Percentiles rank a stretch among this genome's conserved stretches.
Evolutionary conservation across 2,329 filamentous ascomycete genomes (phyloP).

Genomic region (Claviceps sorghi): DNA sequence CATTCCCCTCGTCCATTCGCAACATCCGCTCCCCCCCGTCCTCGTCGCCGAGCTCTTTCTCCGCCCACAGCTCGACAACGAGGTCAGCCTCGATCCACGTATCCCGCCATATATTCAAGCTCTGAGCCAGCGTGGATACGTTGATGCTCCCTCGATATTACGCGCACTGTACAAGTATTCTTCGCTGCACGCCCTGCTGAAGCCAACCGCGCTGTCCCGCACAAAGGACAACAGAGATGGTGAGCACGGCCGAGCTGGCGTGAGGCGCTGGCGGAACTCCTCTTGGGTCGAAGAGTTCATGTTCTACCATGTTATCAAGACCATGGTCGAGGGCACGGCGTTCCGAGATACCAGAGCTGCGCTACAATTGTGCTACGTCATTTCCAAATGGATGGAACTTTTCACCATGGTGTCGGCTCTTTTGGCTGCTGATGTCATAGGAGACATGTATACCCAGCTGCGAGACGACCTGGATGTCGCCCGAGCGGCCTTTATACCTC

Average conservation of each 20-base stretch:
- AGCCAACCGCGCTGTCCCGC: background rate
- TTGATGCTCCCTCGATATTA: constrained; percentile 42
- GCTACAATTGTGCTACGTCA: constrained; percentile 32
- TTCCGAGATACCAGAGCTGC: constrained; percentile 34
- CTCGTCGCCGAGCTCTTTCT: constrained; percentile 45
- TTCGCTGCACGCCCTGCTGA: constrained; percentile 26
- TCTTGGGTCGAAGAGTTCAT: constrained; percentile 71
- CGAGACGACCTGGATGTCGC: constrained; percentile 45
- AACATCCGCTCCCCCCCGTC: constrained; percentile 35
- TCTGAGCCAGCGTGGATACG: constrained; percentile 34
- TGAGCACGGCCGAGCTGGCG: background rate
- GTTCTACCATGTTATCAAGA: constrained; percentile 83
- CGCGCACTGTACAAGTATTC: constrained; percentile 42
- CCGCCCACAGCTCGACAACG: constrained; percentile 33
- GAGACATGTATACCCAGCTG: constrained; percentile 26
- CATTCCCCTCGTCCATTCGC: constrained; percentile 32
- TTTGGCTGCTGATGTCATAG: constrained; percentile 34
- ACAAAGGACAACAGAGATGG: constrained; percentile 2
- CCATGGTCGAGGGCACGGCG: constrained; percentile 46
- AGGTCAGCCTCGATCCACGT: constrained; percentile 41
- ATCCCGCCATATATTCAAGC: constrained; percentile 44
- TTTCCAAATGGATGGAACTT: constrained; percentile 44
- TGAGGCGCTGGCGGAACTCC: constrained; percentile 38
- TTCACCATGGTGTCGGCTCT: constrained; percentile 37
- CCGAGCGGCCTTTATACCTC: constrained; percentile 47